These are phyloP conservation scores for Zymoseptoria crescenta DNA, from an alignment of 2,329 filamentous ascomycete species.

Conservation along the genomic window DNA sequence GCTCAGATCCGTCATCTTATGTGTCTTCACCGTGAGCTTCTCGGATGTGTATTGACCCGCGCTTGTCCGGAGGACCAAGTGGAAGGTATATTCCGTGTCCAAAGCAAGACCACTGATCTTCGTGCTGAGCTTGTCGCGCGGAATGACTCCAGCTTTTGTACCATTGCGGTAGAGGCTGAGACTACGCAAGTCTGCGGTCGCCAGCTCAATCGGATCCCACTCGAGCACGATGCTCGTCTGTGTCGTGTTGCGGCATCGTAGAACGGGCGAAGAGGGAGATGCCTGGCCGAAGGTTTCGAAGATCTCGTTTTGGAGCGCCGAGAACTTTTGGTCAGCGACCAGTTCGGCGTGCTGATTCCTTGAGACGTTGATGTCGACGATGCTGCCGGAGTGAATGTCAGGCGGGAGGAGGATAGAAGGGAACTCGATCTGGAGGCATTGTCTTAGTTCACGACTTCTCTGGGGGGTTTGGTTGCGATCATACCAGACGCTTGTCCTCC, in stretches of 20 bases:
- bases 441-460: background rate
- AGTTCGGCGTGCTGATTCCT: slow-evolving; percentile 76
- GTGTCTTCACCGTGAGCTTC: slow-evolving; percentile 76
- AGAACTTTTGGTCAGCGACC: slow-evolving; percentile 67
- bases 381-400: slow-evolving; percentile 91
- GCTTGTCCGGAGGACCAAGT: slow-evolving; percentile 81
- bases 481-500: slow-evolving; percentile 89
- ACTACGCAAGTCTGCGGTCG: slow-evolving; percentile 82
- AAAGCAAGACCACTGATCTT: slow-evolving; percentile 96
- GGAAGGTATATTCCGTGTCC: slow-evolving; percentile 92
- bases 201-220: slow-evolving; percentile 91
- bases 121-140: slow-evolving; percentile 82
- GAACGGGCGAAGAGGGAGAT: slow-evolving; percentile 65
- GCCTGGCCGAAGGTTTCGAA: slow-evolving; percentile 75
- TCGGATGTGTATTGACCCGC: slow-evolving; percentile 82
- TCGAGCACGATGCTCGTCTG: slow-evolving; percentile 98
- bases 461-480: slow-evolving; percentile 27
- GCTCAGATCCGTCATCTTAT: slow-evolving; percentile 97
- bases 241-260: slow-evolving; percentile 92
- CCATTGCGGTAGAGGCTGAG: slow-evolving; percentile 91
- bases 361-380: slow-evolving; percentile 92
- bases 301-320: slow-evolving; percentile 80
- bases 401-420: slow-evolving; percentile 92
- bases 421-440: slow-evolving; percentile 79
- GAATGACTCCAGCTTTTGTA: slow-evolving; percentile 92